Conservation (phyloP, 2,329 filamentous ascomycete genomes). For the Pseudohalonectria lignicola region DNA sequence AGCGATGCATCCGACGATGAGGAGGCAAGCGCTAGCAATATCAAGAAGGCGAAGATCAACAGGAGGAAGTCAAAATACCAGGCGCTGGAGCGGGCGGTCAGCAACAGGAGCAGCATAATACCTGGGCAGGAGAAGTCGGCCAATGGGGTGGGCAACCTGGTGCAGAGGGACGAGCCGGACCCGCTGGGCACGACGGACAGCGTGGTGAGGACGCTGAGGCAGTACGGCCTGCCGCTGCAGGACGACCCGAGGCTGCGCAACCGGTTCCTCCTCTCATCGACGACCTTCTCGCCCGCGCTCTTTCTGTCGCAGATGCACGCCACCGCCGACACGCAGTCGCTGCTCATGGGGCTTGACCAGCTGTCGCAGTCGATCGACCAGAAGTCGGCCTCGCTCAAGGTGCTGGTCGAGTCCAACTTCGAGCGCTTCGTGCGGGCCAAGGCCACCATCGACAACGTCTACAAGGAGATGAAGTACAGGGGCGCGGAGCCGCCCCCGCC, state of each 20-base stretch:
- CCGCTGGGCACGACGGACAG: constrained; percentile 81
- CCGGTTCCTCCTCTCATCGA: constrained; percentile 89
- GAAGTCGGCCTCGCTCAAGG: constrained; percentile 93
- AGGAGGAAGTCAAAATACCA: constrained; percentile 72
- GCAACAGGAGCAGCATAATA: constrained; percentile 54
- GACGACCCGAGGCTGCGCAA: constrained; percentile 80
- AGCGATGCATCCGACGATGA: constrained; percentile 56
- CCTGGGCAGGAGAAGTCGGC: constrained; percentile 50
- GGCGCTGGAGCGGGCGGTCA: constrained; percentile 66
- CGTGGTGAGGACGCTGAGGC: constrained; percentile 69
- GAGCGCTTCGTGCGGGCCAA: constrained; percentile 97
- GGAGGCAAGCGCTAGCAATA: constrained; percentile 36
- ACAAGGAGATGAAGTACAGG: constrained; percentile 87
- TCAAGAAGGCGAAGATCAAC: constrained; percentile 36
- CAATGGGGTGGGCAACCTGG: constrained; percentile 47
- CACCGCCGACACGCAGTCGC: constrained; percentile 67
- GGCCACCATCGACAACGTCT: constrained; percentile 96
- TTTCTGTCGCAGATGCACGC: constrained; percentile 91
- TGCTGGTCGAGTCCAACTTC: constrained; percentile 94
- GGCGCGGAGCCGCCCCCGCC: constrained; percentile 41
- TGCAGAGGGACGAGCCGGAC: constrained; percentile 87
- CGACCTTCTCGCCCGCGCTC: constrained; percentile 82
- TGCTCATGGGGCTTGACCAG: constrained; percentile 73
- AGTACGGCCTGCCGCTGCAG: constrained; percentile 68
- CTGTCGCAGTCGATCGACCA: constrained; percentile 90